Evolutionary conservation across 2,329 filamentous ascomycete species (phyloP).

Genomic region (Epichloe gansuensis): DNA sequence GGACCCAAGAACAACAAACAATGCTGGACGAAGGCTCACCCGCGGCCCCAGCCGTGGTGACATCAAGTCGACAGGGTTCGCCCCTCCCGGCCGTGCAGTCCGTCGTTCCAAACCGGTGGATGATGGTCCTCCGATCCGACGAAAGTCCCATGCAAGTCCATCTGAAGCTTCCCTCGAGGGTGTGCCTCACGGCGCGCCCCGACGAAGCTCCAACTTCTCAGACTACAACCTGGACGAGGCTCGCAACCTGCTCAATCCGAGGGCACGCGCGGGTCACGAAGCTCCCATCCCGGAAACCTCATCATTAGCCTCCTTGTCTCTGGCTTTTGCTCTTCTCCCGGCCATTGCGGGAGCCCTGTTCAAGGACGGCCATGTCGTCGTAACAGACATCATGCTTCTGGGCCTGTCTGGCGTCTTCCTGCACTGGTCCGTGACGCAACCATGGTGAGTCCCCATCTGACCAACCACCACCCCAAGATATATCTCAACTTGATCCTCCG

Average conservation of each 20-base stretch:
- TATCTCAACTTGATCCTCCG: background rate
- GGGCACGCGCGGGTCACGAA: constrained; percentile 25
- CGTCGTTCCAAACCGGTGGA: constrained; percentile 31
- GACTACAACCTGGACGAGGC: constrained; percentile 62
- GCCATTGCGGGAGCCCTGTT: constrained; percentile 78
- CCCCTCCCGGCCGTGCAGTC: constrained; percentile 22
- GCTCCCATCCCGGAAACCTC: constrained; percentile 41
- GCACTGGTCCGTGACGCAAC: constrained; percentile 83
- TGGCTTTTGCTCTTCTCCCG: constrained; percentile 74
- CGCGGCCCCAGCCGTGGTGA: background rate
- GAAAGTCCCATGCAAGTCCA: constrained; percentile 8
- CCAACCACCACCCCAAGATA: background rate
- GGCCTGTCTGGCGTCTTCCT: constrained; percentile 73
- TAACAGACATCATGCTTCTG: constrained; percentile 76
- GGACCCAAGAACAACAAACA: background rate
- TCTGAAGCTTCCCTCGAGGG: constrained; percentile 18
- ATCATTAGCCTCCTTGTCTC: constrained; percentile 66
- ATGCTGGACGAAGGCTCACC: constrained; percentile 11
- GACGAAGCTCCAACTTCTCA: constrained; percentile 68
- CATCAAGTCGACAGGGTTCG: constrained; percentile 5
- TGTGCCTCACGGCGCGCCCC: constrained; percentile 24
- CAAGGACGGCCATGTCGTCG: constrained; percentile 67
- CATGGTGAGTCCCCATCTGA: constrained; percentile 52
- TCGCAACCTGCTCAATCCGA: constrained; percentile 51
- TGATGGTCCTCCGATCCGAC: constrained; percentile 16